Conservation (phyloP, 768 basidiomycete species). For the Crepidotus variabilis region DNA sequence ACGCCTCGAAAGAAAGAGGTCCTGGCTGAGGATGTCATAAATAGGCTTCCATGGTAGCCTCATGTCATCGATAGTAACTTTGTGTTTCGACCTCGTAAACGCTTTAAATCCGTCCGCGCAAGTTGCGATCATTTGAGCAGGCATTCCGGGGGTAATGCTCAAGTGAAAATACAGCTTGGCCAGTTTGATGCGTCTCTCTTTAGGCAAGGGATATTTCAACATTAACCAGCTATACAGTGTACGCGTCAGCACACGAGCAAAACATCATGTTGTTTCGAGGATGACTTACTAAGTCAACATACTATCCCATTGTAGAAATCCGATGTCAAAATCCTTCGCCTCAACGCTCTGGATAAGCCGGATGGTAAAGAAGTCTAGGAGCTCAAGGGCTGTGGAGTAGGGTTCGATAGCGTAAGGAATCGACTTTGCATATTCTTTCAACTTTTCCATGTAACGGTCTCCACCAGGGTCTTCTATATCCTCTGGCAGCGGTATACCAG, state of each 20-base stretch:
- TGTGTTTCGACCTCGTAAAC: conserved; percentile 66
- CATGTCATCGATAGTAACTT: conserved; percentile 74
- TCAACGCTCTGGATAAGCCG: conserved; percentile 70
- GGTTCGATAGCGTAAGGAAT: conserved; percentile 80
- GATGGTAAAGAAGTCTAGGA: conserved; percentile 70
- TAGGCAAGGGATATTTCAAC: conserved; percentile 85
- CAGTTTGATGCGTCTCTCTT: conserved; percentile 68
- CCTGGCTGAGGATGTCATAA: conserved; percentile 63
- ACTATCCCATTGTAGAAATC: conserved; percentile 76
- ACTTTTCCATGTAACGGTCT: conserved; percentile 52
- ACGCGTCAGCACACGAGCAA: conserved; percentile 5
- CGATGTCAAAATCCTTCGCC: conserved; percentile 80
- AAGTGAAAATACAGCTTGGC: conserved; percentile 79
- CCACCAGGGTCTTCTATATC: conserved; percentile 26
- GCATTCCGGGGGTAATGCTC: conserved; percentile 73
- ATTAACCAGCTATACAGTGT: conserved; percentile 60
- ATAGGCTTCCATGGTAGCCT: conserved; percentile 81
- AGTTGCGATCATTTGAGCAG: conserved; percentile 61
- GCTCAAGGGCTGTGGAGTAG: conserved; percentile 67
- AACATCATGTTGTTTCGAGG: conserved; percentile 1
- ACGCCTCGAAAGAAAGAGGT: conserved; percentile 72
- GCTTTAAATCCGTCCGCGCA: conserved; percentile 60
- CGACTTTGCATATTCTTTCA: conserved; percentile 57
- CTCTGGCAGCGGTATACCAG: conserved; percentile 18
- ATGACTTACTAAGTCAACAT: conserved; percentile 66